A percentile compares a stretch with the other conserved stretches of the same genome.
phyloP scores from a whole-genome alignment of 2,329 filamentous ascomycete genomes.

The Cadophora sp. region DNA sequence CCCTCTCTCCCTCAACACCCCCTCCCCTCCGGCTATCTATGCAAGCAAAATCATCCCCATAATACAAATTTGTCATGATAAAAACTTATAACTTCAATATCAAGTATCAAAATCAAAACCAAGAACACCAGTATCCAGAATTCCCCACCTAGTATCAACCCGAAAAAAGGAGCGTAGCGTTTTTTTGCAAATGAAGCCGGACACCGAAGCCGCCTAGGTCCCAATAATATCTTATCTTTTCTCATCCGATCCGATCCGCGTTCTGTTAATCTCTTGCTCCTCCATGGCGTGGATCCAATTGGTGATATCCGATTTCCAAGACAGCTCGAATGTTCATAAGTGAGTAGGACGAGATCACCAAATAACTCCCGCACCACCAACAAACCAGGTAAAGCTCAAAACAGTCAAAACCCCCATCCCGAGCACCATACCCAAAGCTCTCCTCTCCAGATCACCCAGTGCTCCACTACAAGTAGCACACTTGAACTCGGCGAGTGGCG shows the following conservation, averaged over 20 bases:
- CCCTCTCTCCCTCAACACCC: no score
- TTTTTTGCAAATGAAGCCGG: constrained; percentile 9
- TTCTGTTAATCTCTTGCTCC: not conserved
- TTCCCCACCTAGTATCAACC: constrained; percentile 12
- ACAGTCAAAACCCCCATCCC: constrained; percentile 63
- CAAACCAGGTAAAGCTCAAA: constrained; percentile 69
- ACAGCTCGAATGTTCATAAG: no score
- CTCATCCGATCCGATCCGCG: not conserved
- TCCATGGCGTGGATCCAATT: no score
- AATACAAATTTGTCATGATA: constrained; percentile 8
- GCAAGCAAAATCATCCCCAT: not conserved
- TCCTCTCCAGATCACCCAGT: constrained; percentile 53
- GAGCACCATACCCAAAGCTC: constrained; percentile 57
- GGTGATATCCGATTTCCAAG: no score
- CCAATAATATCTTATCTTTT: constrained; percentile 13
- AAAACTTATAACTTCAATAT: not conserved
- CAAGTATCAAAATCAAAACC: constrained; percentile 12
- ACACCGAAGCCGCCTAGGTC: constrained; percentile 24
- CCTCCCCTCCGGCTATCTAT: constrained; percentile 9
- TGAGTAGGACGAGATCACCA: constrained; percentile 44
- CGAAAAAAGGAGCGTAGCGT: constrained; percentile 32
- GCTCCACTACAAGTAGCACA: constrained; percentile 65
- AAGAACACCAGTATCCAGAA: constrained; percentile 31
- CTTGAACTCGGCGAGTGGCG: constrained; percentile 57
- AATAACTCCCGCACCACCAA: constrained; percentile 52